These are phyloP conservation scores for Fusarium sp. DNA, from an alignment of 2,329 filamentous ascomycete genomes.

Conservation along the genomic window DNA sequence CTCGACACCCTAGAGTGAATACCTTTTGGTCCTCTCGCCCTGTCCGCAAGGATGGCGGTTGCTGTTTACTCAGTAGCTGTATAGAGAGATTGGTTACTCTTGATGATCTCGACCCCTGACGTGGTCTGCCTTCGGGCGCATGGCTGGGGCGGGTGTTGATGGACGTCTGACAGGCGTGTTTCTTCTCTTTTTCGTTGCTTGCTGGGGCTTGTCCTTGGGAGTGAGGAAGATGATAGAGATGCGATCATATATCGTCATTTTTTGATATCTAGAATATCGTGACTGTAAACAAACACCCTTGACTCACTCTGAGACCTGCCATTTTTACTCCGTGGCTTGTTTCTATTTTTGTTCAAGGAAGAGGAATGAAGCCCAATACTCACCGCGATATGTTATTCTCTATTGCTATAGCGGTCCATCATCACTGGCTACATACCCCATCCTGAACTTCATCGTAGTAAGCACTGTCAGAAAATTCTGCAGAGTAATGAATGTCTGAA, in stretches of 20 bases:
- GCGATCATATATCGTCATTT: background rate
- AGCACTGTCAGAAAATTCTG: background rate
- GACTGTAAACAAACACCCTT: conserved; percentile 59
- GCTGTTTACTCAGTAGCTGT: conserved; percentile 60
- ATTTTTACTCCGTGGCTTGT: conserved; percentile 72
- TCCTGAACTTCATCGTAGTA: background rate
- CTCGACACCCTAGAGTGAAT: conserved; percentile 69
- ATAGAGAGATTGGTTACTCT: conserved; percentile 75
- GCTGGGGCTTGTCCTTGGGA: conserved; percentile 57
- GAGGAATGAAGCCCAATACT: conserved; percentile 72
- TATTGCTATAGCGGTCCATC: conserved; percentile 78
- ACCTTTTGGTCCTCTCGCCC: conserved; percentile 43
- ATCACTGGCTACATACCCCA: conserved; percentile 65
- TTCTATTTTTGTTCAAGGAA: conserved; percentile 78
- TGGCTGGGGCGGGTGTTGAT: conserved; percentile 82
- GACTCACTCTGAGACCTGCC: conserved; percentile 86
- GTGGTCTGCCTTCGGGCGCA: conserved; percentile 81
- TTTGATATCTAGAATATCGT: background rate
- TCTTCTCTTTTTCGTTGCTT: conserved; percentile 67
- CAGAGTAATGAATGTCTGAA: background rate
- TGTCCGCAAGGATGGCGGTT: conserved; percentile 66
- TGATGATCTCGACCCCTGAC: conserved; percentile 91
- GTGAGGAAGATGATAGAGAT: conserved; percentile 61
- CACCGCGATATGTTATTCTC: conserved; percentile 70
- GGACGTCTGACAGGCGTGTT: conserved; percentile 85